Conservation (phyloP, 305 asterid species). For the Fraxinus sp. region DNA sequence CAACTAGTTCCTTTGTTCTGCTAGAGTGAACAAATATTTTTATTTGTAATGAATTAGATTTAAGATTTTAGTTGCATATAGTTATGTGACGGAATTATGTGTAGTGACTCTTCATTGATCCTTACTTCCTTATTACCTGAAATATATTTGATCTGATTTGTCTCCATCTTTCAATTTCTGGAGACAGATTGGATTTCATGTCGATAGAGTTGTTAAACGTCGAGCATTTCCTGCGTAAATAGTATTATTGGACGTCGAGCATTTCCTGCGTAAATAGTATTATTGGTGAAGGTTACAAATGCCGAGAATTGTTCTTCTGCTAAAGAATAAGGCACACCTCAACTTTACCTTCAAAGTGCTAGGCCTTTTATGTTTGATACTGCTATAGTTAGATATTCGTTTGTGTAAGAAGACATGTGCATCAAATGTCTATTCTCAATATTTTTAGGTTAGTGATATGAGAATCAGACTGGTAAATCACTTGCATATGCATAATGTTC, state of each 20-base stretch:
- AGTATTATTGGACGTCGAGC: no score
- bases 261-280: background rate
- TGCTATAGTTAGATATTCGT: no score
- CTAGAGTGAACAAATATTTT: background rate
- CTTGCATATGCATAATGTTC: no score
- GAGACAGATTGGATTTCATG: background rate
- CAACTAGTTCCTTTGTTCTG: background rate
- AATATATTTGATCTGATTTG: background rate
- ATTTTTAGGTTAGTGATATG: no score
- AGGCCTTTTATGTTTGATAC: background rate
- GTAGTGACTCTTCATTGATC: background rate
- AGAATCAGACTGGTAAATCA: no score
- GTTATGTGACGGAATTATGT: background rate
- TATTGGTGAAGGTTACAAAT: background rate
- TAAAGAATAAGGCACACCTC: background rate
- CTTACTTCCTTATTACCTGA: background rate
- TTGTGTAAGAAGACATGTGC: no score
- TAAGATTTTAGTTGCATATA: background rate
- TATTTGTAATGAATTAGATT: background rate
- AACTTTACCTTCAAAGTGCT: background rate
- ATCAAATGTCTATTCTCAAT: no score
- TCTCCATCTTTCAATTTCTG: background rate
- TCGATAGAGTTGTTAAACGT: background rate
- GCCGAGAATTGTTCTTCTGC: background rate
- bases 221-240: background rate